Conservation (phyloP, 2,329 filamentous ascomycete genomes). For the Pyrenophora seminiperda region DNA sequence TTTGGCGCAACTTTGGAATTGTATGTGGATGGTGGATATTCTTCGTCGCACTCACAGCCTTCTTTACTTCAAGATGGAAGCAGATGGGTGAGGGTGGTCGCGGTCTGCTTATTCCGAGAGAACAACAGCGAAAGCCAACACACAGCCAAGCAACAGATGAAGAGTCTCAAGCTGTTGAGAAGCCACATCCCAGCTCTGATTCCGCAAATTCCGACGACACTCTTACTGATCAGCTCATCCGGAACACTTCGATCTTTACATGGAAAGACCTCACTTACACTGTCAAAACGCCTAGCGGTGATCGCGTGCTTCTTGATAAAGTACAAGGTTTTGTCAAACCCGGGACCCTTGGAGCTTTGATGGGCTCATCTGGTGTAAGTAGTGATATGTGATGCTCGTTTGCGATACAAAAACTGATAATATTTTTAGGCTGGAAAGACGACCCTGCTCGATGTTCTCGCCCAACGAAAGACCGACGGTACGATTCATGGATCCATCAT, state of each 20-base stretch:
- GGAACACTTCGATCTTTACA: slow-evolving; percentile 72
- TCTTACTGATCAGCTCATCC: slow-evolving; percentile 54
- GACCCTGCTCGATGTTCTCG: slow-evolving; percentile 48
- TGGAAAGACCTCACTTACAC: slow-evolving; percentile 61
- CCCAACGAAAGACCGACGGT: slow-evolving; percentile 80
- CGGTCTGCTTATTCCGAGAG: slow-evolving; percentile 64
- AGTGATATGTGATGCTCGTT: neutral
- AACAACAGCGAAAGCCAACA: slow-evolving; percentile 21
- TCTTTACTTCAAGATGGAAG: slow-evolving; percentile 64
- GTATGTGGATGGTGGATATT: slow-evolving; percentile 49
- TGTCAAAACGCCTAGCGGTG: slow-evolving; percentile 54
- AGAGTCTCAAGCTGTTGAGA: slow-evolving; percentile 49
- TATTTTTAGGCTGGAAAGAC: slow-evolving; percentile 34
- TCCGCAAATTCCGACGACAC: neutral
- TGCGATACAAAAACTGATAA: neutral
- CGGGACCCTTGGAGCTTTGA: slow-evolving; percentile 54
- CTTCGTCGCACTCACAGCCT: slow-evolving; percentile 60
- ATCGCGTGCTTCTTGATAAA: slow-evolving; percentile 55
- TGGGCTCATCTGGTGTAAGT: slow-evolving; percentile 32
- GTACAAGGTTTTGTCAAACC: slow-evolving; percentile 60
- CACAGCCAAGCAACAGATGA: slow-evolving; percentile 51
- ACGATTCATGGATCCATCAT: slow-evolving; percentile 79
- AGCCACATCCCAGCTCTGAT: slow-evolving; percentile 5
- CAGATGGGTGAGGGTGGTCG: slow-evolving; percentile 56
- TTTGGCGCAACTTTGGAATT: slow-evolving; percentile 52